Conservation (phyloP, 176 grass and related monocot genomes). For the Calamus simplicifolius region DNA sequence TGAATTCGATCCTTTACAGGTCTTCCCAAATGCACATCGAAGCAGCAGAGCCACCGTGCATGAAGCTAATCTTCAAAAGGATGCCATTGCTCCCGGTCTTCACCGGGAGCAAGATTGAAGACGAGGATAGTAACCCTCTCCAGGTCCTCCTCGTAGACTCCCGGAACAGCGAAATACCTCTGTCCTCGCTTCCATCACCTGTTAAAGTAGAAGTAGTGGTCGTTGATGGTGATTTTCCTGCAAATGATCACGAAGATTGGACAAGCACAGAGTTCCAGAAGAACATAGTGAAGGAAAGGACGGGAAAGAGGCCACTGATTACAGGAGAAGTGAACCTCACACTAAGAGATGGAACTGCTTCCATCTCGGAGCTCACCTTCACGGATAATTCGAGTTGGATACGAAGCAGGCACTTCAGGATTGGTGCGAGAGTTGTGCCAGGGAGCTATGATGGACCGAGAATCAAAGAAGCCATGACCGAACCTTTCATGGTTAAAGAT, state of each 20-base stretch:
- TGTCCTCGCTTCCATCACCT: slow-evolving; percentile 1
- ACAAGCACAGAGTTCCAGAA: slow-evolving; percentile 26
- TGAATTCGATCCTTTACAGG: slow-evolving; percentile 11
- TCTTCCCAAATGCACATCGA: slow-evolving; percentile 10
- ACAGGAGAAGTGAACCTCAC: slow-evolving; percentile 17
- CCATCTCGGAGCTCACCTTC: slow-evolving; percentile 13
- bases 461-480: slow-evolving; percentile 35
- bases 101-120: slow-evolving; percentile 81
- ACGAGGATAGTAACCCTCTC: slow-evolving; percentile 16
- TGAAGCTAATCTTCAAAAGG: slow-evolving; percentile 42
- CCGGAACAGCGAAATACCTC: not conserved
- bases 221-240: slow-evolving; percentile 40
- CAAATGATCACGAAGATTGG: slow-evolving; percentile 11
- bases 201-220: slow-evolving; percentile 50
- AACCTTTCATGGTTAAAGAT: slow-evolving; percentile 43
- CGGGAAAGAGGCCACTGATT: slow-evolving; percentile 30
- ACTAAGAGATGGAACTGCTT: slow-evolving; percentile 25
- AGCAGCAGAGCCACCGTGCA: slow-evolving; percentile 9
- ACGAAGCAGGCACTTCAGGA: slow-evolving; percentile 30
- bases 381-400: slow-evolving; percentile 45
- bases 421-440: slow-evolving; percentile 28
- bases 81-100: slow-evolving; percentile 43
- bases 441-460: slow-evolving; percentile 11
- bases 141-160: slow-evolving; percentile 44
- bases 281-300: slow-evolving; percentile 17